Percentiles rank a stretch among this genome's conserved stretches.
phyloP scores from a whole-genome alignment of 441 rosid genomes.

The Rhodomyrtus psidioides region DNA sequence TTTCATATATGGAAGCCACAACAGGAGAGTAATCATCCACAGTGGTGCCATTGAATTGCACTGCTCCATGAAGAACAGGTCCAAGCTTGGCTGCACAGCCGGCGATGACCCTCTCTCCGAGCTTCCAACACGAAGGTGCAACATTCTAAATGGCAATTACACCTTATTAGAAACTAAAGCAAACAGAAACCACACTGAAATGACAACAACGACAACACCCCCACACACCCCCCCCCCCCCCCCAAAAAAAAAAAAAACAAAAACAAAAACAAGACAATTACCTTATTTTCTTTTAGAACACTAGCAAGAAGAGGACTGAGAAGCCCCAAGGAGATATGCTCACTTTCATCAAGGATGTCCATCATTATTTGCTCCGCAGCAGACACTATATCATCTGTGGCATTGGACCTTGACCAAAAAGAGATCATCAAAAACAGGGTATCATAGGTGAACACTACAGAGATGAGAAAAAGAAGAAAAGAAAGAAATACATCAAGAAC shows the following conservation, averaged over 20 bases:
- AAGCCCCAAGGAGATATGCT: slow-evolving; percentile 40
- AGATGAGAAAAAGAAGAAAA: not conserved
- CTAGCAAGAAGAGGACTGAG: slow-evolving; percentile 47
- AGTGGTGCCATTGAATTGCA: slow-evolving; percentile 28
- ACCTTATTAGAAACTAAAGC: not conserved
- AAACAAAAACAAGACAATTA: not conserved
- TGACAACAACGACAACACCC: not conserved
- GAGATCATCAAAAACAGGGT: not conserved
- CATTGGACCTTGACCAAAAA: slow-evolving; percentile 37
- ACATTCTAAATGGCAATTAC: slow-evolving; percentile 19
- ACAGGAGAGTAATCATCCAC: slow-evolving; percentile 52
- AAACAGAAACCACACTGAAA: not conserved
- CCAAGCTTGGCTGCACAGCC: slow-evolving; percentile 54
- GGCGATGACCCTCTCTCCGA: slow-evolving; percentile 49
- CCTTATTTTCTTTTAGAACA: slow-evolving; percentile 57
- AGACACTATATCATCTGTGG: slow-evolving; percentile 32
- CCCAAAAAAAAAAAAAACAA: not conserved
- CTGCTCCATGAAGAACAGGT: slow-evolving; percentile 43
- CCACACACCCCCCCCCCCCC: too few relatives aligned
- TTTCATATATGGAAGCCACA: slow-evolving; percentile 37
- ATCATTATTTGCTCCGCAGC: slow-evolving; percentile 72
- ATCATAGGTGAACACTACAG: not conserved
- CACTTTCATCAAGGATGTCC: slow-evolving; percentile 52
- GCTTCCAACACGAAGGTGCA: slow-evolving; percentile 47
- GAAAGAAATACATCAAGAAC: not conserved